These are phyloP conservation scores for Lipomyces spencermartinsiae DNA, from an alignment of 805 yeast species.

Conservation along the genomic window DNA sequence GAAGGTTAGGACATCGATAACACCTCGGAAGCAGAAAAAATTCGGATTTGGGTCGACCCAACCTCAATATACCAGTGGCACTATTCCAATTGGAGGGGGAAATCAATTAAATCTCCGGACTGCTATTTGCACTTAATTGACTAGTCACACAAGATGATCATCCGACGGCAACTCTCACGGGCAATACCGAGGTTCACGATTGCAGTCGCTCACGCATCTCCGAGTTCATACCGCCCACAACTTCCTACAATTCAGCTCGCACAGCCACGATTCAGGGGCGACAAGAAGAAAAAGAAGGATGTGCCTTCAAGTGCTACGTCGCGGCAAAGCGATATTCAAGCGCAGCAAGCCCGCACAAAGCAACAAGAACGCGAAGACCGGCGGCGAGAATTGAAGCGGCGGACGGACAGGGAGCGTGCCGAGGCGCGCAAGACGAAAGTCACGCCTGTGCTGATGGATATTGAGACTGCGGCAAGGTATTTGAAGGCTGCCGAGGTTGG, in stretches of 20 bases:
- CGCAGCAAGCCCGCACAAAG: conserved; percentile 8
- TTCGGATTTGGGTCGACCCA: neutral
- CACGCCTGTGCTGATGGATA: conserved; percentile 67
- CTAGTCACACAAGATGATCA: neutral
- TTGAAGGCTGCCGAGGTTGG: conserved; percentile 93
- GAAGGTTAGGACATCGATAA: neutral
- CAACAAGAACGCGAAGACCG: conserved; percentile 41
- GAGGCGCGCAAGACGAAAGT: conserved; percentile 54
- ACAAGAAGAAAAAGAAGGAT: conserved; percentile 5
- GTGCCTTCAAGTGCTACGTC: neutral
- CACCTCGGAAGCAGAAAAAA: neutral
- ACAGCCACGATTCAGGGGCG: conserved; percentile 4
- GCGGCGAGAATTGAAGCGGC: conserved; percentile 41
- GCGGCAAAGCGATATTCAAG: conserved; percentile 5
- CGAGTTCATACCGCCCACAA: neutral
- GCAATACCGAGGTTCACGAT: neutral
- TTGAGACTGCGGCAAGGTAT: conserved; percentile 70
- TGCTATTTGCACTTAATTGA: neutral
- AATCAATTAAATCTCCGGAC: neutral
- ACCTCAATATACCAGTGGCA: neutral
- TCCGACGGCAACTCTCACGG: neutral
- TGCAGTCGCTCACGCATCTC: neutral
- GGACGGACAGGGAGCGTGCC: conserved; percentile 40
- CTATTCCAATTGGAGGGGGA: neutral
- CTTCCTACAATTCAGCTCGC: conserved; percentile 2